These are phyloP conservation scores for Lojkania enalia DNA, from an alignment of 2,329 filamentous ascomycete species.

Conservation along the genomic window DNA sequence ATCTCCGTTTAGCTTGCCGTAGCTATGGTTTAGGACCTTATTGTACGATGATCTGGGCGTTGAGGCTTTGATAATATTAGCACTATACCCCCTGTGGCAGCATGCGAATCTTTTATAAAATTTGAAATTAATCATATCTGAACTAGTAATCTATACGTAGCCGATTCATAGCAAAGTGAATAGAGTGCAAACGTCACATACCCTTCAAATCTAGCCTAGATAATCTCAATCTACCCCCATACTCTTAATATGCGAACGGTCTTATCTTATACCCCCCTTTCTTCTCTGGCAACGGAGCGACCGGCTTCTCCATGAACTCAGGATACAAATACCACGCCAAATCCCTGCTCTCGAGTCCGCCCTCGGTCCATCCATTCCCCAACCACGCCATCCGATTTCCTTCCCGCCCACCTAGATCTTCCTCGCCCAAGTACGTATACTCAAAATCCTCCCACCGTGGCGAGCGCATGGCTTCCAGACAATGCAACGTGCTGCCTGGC, in stretches of 20 bases:
- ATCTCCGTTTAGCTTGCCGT: too few relatives aligned
- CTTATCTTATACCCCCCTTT: constrained; percentile 38
- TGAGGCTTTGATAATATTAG: too few relatives aligned
- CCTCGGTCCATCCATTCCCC: constrained; percentile 37
- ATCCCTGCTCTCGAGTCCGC: constrained; percentile 37
- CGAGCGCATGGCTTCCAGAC: constrained; percentile 37
- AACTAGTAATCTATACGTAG: too few relatives aligned
- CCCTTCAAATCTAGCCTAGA: too few relatives aligned
- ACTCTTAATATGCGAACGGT: constrained; percentile 46
- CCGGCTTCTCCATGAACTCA: constrained; percentile 45
- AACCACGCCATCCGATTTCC: constrained; percentile 37
- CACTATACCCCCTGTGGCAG: too few relatives aligned
- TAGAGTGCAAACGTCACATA: too few relatives aligned
- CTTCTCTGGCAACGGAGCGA: constrained; percentile 43
- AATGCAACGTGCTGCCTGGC: constrained; percentile 40
- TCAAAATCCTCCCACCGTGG: constrained; percentile 42
- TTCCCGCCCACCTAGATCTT: neutral
- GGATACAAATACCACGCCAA: constrained; percentile 49
- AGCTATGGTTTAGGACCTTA: too few relatives aligned
- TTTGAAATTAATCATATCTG: too few relatives aligned
- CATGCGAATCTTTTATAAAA: too few relatives aligned
- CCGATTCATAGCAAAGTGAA: too few relatives aligned
- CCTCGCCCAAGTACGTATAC: constrained; percentile 27
- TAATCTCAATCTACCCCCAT: too few relatives aligned
- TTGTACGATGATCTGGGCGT: too few relatives aligned